Conservation (phyloP, 441 rosid species). For the Populus hybrid region DNA sequence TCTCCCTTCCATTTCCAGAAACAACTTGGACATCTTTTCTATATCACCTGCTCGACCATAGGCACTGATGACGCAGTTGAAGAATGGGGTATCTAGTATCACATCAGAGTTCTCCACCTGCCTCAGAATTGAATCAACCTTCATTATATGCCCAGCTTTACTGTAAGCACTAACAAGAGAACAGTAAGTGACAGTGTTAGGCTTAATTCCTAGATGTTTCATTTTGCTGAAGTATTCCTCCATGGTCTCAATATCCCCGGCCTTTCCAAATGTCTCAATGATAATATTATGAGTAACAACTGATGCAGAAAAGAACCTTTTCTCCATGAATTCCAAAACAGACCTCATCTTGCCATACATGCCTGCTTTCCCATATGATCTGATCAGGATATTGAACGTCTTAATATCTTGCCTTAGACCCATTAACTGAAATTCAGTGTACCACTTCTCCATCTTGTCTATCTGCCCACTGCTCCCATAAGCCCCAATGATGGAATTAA, state of each 20-base stretch:
- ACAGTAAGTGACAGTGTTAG: constrained; percentile 67
- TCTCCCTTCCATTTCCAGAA: constrained; percentile 58
- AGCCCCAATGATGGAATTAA: constrained; percentile 63
- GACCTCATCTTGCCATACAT: constrained; percentile 61
- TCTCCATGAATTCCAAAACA: constrained; percentile 64
- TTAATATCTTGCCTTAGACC: constrained; percentile 56
- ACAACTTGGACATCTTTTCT: constrained; percentile 61
- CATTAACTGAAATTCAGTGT: constrained; percentile 67
- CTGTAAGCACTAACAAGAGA: constrained; percentile 65
- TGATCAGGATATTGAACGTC: constrained; percentile 65
- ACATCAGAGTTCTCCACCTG: constrained; percentile 81
- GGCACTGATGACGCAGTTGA: constrained; percentile 72
- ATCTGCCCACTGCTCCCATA: constrained; percentile 55
- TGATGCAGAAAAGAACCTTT: constrained; percentile 52
- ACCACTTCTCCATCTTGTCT: constrained; percentile 73
- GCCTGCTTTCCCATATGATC: constrained; percentile 61
- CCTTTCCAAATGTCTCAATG: constrained; percentile 69
- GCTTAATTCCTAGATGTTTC: constrained; percentile 83
- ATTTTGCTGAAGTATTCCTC: constrained; percentile 56
- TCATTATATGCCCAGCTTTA: constrained; percentile 48
- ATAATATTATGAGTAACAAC: constrained; percentile 58
- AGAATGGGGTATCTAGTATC: constrained; percentile 66
- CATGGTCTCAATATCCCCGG: constrained; percentile 54
- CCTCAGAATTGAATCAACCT: constrained; percentile 66
- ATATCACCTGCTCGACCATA: constrained; percentile 68